Evolutionary conservation across 108 stramenopile species (phyloP).

Genomic region (Cylindrotheca closterium): DNA sequence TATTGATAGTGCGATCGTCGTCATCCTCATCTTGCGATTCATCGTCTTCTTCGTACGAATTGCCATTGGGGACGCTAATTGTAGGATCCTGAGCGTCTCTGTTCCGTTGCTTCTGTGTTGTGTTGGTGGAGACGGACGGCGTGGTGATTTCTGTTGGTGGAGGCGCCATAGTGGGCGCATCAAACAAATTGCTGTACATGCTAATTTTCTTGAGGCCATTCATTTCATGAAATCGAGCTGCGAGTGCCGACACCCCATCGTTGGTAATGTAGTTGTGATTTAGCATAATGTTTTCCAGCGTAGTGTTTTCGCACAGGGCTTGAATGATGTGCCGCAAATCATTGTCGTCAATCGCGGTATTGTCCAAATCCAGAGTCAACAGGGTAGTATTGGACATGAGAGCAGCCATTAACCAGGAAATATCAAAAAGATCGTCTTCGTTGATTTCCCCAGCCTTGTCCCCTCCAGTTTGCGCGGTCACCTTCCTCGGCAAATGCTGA

Average conservation of each 20-base stretch:
- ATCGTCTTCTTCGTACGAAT: neutral
- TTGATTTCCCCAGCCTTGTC: neutral
- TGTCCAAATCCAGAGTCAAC: constrained; percentile 27
- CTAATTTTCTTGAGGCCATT: constrained; percentile 39
- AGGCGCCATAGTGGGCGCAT: constrained; percentile 4
- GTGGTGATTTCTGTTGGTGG: neutral
- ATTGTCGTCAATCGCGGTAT: constrained; percentile 23
- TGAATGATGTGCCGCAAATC: constrained; percentile 17
- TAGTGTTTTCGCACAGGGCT: constrained; percentile 26
- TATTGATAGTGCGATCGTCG: neutral
- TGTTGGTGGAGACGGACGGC: neutral
- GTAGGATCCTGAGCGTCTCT: neutral
- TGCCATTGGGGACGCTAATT: neutral
- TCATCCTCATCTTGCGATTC: neutral
- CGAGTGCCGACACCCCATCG: constrained; percentile 20
- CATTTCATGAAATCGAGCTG: constrained; percentile 24
- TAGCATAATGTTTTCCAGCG: constrained; percentile 34
- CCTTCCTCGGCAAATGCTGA: constrained; percentile 17
- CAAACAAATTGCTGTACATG: constrained; percentile 43
- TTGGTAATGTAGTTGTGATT: constrained; percentile 37
- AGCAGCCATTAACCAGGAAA: constrained; percentile 6
- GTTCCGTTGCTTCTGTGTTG: neutral
- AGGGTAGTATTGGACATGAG: constrained; percentile 18
- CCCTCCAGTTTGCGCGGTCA: neutral
- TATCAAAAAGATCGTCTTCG: constrained; percentile 23